Percentiles rank a stretch among this genome's conserved stretches.
phyloP scores from a whole-genome alignment of 495 filamentous ascomycete species.

The Xylaria sp. region DNA sequence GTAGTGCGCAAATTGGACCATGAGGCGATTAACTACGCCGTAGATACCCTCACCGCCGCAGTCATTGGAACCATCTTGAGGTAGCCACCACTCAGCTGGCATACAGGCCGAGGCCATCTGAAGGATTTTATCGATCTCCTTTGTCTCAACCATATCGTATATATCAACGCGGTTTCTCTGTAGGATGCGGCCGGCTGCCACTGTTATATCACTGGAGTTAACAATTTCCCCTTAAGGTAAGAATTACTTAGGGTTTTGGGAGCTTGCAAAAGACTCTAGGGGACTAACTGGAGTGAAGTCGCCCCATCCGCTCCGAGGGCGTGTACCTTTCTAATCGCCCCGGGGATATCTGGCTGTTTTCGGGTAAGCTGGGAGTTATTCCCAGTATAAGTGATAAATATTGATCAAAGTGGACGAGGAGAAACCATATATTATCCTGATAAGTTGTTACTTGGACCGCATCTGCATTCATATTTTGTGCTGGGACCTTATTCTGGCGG shows the following conservation, averaged over 20 bases:
- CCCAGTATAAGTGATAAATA: constrained; percentile 46
- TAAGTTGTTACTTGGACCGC: constrained; percentile 6
- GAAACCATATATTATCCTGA: constrained; percentile 39
- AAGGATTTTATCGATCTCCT: constrained; percentile 41
- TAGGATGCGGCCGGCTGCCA: constrained; percentile 36
- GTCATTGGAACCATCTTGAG: constrained; percentile 21
- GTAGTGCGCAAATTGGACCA: constrained; percentile 44
- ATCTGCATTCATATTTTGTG: constrained; percentile 34
- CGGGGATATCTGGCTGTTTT: constrained; percentile 33
- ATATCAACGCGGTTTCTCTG: constrained; percentile 37
- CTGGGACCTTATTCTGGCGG: background rate
- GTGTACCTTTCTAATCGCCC: constrained; percentile 31
- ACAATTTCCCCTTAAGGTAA: too few relatives aligned
- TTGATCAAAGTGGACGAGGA: constrained; percentile 42
- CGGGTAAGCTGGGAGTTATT: constrained; percentile 38
- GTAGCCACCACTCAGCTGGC: constrained; percentile 47
- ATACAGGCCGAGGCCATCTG: constrained; percentile 41
- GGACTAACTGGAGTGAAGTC: constrained; percentile 40
- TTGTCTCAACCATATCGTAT: constrained; percentile 31
- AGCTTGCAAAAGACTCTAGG: too few relatives aligned
- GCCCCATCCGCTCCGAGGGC: constrained; percentile 39
- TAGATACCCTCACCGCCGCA: constrained; percentile 29
- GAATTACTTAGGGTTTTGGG: too few relatives aligned
- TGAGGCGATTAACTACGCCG: constrained; percentile 29
- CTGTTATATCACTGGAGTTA: too few relatives aligned